Evolutionary conservation across 148 eudicot genomes (phyloP).

Genomic region (Salicornia ramosissima): DNA sequence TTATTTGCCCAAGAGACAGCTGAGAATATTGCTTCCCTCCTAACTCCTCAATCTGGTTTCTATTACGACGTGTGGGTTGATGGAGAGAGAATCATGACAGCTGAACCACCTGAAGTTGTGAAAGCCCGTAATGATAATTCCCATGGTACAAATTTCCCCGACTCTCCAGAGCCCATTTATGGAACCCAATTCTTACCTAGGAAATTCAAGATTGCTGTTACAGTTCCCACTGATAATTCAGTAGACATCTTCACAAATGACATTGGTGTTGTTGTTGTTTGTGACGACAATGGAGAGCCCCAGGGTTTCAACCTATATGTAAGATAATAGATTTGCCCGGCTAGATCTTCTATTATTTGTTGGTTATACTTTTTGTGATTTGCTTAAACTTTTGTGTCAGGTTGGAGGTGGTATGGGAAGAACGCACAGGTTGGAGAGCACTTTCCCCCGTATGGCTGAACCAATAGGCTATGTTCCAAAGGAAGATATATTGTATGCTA

Average conservation of each 20-base stretch:
- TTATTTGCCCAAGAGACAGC: conserved; percentile 89
- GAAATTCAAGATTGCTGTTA: conserved; percentile 94
- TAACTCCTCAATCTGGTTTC: conserved; percentile 98
- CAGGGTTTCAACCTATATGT: conserved; percentile 94
- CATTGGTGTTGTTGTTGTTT: conserved; percentile 79
- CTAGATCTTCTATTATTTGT: not conserved
- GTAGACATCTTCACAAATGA: conserved; percentile 94
- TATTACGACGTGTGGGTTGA: conserved; percentile 99
- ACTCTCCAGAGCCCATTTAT: conserved; percentile 95
- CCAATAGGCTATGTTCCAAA: conserved; percentile 96
- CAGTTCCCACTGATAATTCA: conserved; percentile 87
- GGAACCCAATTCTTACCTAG: conserved; percentile 97
- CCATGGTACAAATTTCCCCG: conserved; percentile 86
- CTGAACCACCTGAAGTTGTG: conserved; percentile 91
- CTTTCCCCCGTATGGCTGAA: conserved; percentile 90
- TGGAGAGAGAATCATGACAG: conserved; percentile 88
- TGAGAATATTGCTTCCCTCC: conserved; percentile 81
- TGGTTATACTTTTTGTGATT: not conserved
- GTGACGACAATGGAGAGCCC: conserved; percentile 85
- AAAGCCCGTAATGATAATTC: conserved; percentile 91
- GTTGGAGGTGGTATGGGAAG: conserved; percentile 99
- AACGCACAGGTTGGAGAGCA: conserved; percentile 81
- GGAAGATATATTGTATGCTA: conserved; percentile 89
- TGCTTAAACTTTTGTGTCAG: conserved; percentile 34
- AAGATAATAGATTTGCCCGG: conserved; percentile 19